Base-by-base conservation (phyloP, 2,329 filamentous ascomycete species). In the Neofusicoccum sp. region DNA sequence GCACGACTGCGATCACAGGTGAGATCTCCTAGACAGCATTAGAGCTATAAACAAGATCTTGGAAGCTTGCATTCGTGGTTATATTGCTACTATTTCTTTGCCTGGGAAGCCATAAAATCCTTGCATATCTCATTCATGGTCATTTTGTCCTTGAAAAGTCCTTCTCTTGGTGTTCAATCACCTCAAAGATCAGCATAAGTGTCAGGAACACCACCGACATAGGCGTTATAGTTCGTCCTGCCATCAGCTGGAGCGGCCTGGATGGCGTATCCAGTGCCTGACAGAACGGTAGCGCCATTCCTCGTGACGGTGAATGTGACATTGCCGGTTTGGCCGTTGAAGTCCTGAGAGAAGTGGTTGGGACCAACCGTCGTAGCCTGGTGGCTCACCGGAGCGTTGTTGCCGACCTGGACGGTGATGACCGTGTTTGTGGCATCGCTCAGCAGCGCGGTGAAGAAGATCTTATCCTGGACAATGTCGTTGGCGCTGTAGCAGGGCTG, bases 391-490 rank as follows among this genome's bases (percentile, higher is more conserved):
- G 63, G 16, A 47, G 45, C 9, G 41, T 58, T 54, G 26, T 49
- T 33, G 20, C 63, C 64, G 34, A 65, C 57, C 40, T 64, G 41
- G 38, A 56, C 51, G 24, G 43, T 38, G 20, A 65, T 24, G 4
- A 30, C 51, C 16, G 60, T 51, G 24, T 60, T 61, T 5, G 58
- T 16, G 12, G 58, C 7, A 24, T 54, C 47, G 38, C 38, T 45
- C 33, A 78, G 30, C 11, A 69, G 63, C 4, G 70, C 71, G 14
- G 81, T 74, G 43, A 80, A 68, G 28, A 79, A 82, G 16, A 83
- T 68, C 14, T 76, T 73, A 41, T 82, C 79, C 59, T 76, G 67
- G 1, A 75, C 73, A 12, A 78, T 75, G 4, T 70, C 64, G 3
- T 71, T 65, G 1, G 70, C 63, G 1, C 60, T 40, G 30, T 66